phyloP scores from a whole-genome alignment of 2,329 filamentous ascomycete species.

The Talaromyces amestolkiae region DNA sequence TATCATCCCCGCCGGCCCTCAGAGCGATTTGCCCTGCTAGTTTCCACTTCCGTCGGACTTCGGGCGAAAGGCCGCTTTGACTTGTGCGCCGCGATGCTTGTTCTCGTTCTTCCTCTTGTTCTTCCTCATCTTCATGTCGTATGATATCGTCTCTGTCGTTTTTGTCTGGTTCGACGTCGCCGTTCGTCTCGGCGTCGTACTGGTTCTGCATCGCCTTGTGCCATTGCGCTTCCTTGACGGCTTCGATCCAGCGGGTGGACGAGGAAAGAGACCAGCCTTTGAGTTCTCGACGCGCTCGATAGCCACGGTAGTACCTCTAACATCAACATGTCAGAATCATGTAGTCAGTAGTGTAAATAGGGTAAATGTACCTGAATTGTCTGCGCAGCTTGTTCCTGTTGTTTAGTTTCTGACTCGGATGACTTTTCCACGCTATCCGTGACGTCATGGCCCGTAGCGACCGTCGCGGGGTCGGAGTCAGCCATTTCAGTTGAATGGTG shows the following conservation, averaged over 20 bases:
- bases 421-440: neutral
- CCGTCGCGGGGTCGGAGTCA: neutral
- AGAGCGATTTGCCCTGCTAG: constrained; percentile 68
- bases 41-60: constrained; percentile 68
- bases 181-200: constrained; percentile 13
- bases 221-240: constrained; percentile 58
- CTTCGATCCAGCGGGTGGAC: constrained; percentile 28
- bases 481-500: neutral
- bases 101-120: neutral
- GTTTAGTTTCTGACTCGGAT: neutral
- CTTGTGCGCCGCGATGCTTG: constrained; percentile 4
- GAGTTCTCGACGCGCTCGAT: constrained; percentile 20
- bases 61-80: constrained; percentile 38
- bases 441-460: constrained; percentile 12
- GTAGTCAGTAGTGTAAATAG: neutral
- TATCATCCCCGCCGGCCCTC: constrained; percentile 68
- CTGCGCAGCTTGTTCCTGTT: constrained; percentile 5
- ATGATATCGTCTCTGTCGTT: constrained; percentile 2
- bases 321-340: neutral
- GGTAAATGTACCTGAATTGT: constrained; percentile 6
- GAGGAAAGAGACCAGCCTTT: constrained; percentile 19
- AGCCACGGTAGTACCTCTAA: constrained; percentile 21
- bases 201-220: constrained; percentile 50
- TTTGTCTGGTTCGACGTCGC: neutral
- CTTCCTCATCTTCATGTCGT: neutral